These are phyloP conservation scores for Proliferodiscus dingleyae DNA, from an alignment of 2,329 filamentous ascomycete species.

Conservation along the genomic window DNA sequence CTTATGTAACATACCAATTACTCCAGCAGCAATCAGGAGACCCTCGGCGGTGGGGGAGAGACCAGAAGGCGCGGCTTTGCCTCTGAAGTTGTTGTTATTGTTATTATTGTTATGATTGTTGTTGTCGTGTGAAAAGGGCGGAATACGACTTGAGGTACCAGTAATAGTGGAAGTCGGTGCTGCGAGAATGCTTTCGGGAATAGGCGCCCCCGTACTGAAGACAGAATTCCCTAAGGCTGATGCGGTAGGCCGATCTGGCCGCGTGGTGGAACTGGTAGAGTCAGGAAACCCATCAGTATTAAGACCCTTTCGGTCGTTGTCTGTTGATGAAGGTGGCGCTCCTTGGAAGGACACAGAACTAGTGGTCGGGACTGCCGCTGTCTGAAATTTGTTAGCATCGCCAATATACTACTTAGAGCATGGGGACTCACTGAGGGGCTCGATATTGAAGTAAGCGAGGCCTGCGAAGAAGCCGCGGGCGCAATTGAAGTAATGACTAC, in stretches of 20 bases:
- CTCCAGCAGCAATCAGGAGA: slow-evolving; percentile 25
- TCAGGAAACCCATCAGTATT: slow-evolving; percentile 7
- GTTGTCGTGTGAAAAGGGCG: slow-evolving; percentile 6
- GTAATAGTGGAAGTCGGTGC: not conserved
- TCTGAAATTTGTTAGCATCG: slow-evolving; percentile 11
- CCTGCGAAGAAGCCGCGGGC: slow-evolving; percentile 3
- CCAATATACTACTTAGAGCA: too few species aligned
- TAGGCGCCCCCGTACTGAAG: slow-evolving; percentile 5
- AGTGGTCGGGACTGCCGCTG: slow-evolving; percentile 13
- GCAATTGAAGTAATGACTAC: slow-evolving; percentile 10
- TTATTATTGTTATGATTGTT: not conserved
- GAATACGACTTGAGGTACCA: too few species aligned
- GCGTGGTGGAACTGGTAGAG: not conserved
- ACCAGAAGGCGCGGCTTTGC: slow-evolving; percentile 4
- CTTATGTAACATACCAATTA: slow-evolving; percentile 23
- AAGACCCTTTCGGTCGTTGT: slow-evolving; percentile 16
- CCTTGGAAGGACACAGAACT: not conserved
- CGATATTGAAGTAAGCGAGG: slow-evolving; percentile 4
- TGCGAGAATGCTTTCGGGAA: slow-evolving; percentile 4
- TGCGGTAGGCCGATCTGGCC: not conserved
- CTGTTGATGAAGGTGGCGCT: slow-evolving; percentile 1
- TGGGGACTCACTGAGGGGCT: not conserved
- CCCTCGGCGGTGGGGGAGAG: slow-evolving; percentile 24
- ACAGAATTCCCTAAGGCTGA: too few species aligned
- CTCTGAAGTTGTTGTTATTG: slow-evolving; percentile 2